Conservation (phyloP, 371 early-diverging fungal species). For the Fennellomyces sp. region DNA sequence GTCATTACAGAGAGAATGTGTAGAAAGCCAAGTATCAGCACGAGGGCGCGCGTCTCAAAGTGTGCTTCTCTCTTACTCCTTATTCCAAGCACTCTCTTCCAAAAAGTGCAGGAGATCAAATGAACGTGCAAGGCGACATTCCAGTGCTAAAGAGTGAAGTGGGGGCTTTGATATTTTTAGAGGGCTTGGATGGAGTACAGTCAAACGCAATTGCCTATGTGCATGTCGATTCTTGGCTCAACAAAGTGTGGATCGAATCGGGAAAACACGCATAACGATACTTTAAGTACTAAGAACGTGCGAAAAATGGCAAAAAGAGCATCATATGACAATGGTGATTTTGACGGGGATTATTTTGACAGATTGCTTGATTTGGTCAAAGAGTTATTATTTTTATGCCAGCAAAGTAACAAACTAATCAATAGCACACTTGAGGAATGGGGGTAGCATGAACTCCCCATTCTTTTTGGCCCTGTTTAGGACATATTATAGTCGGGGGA, state of each 20-base stretch:
- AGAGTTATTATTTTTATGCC: background rate
- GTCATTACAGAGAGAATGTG: background rate
- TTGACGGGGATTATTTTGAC: background rate
- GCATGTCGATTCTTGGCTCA: too few species aligned
- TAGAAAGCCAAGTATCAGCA: background rate
- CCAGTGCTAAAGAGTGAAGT: background rate
- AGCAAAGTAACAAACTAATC: too few species aligned
- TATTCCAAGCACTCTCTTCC: background rate
- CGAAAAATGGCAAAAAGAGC: too few species aligned
- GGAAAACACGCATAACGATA: background rate
- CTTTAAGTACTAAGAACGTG: too few species aligned
- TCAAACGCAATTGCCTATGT: background rate
- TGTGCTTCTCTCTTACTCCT: background rate
- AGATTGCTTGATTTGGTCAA: constrained; percentile 11
- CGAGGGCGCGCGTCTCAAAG: constrained; percentile 1
- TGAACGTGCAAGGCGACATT: background rate
- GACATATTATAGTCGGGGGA: constrained; percentile 7
- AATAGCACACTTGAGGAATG: background rate
- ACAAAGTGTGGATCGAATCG: too few species aligned
- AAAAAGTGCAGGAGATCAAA: background rate
- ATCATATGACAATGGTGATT: too few species aligned
- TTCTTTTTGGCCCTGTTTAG: constrained; percentile 5
- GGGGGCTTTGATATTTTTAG: too few species aligned
- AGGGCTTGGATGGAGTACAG: background rate
- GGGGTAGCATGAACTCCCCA: background rate